Evolutionary conservation across 345 rosid genomes (phyloP), one percentile per base, ranked within the genome.

Genomic region (Syzygium grande): DNA sequence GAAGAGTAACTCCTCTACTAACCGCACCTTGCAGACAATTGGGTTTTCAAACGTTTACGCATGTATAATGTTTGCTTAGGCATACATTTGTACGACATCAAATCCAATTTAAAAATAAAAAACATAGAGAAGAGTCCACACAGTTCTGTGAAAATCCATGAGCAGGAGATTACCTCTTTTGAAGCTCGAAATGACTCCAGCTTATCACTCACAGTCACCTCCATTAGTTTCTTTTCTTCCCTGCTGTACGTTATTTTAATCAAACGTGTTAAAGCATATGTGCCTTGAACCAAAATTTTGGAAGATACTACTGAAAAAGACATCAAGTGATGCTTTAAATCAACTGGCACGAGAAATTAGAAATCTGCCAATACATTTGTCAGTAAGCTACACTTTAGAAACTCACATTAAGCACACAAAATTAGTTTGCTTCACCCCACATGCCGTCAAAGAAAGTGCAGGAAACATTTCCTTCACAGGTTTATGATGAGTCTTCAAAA

Each of bases 161-260:
- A 73, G 49, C 9, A 73, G 49, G 25, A 34, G 46, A 59, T 27
- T 90, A 96, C 99, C 98, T 97, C 97, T 90, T 97, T 96, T 84
- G 95, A 92, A 54, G 99, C 98, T 87, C 99, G 93, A 80, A 96
- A 95, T 87, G 93, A 89, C 92, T 95, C 98, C 89, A 97, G 92
- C 91, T 93, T 93, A 90, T 95, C 96, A 87, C 98, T 96, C 89
- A 89, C 97, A 88, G 94, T 90, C 91, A 96, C 91, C 92, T 95
- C 97, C 15, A 95, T 95, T 86, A 94, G 93, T 92, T 96, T 94
- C 88, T 86, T 79, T 80, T 92, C 85, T 88, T 88, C 93, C 91
- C 99, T 97, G 94, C 87, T 84, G n/a, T n/a, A n/a, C n/a, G n/a
- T n/a, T n/a, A 89, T 85, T 34, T 17, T 73, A 5, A 34, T 19